Conservation (phyloP, 768 basidiomycete species). For the Scleroderma citrinum region DNA sequence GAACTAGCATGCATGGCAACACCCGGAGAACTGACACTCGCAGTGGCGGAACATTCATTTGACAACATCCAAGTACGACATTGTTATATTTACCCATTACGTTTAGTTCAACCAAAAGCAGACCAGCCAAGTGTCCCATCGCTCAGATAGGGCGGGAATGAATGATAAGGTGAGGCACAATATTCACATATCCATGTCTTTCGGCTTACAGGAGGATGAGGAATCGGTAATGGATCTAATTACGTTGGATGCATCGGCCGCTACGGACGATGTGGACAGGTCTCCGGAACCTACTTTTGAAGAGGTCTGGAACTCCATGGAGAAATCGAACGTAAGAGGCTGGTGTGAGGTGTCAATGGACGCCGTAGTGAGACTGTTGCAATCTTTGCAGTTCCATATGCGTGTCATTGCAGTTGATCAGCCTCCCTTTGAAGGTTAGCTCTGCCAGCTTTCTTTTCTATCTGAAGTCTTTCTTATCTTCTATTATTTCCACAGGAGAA, state of each 20-base stretch:
- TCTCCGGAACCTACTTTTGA: conserved; percentile 42
- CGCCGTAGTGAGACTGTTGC: conserved; percentile 47
- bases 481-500: conserved; percentile 42
- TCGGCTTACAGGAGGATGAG: conserved; percentile 22
- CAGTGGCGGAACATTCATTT: conserved; percentile 14
- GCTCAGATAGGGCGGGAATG: neutral
- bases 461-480: conserved; percentile 1
- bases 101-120: conserved; percentile 8
- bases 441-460: neutral
- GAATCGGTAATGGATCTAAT: conserved; percentile 53
- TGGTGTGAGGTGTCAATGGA: conserved; percentile 63
- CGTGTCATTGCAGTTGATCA: conserved; percentile 49
- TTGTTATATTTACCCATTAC: neutral
- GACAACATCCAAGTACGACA: conserved; percentile 8
- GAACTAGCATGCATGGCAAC: conserved; percentile 24
- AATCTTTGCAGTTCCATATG: conserved; percentile 40
- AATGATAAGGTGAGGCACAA: conserved; percentile 17
- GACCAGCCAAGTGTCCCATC: conserved; percentile 3
- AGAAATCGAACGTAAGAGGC: conserved; percentile 46
- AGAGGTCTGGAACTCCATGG: conserved; percentile 49
- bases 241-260: conserved; percentile 66
- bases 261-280: conserved; percentile 35
- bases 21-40: conserved; percentile 27
- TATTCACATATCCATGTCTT: neutral
- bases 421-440: conserved; percentile 56